These are phyloP conservation scores for Hyaloperonospora arabidopsidis DNA, from an alignment of 352 stramenopile genomes.

Conservation along the genomic window DNA sequence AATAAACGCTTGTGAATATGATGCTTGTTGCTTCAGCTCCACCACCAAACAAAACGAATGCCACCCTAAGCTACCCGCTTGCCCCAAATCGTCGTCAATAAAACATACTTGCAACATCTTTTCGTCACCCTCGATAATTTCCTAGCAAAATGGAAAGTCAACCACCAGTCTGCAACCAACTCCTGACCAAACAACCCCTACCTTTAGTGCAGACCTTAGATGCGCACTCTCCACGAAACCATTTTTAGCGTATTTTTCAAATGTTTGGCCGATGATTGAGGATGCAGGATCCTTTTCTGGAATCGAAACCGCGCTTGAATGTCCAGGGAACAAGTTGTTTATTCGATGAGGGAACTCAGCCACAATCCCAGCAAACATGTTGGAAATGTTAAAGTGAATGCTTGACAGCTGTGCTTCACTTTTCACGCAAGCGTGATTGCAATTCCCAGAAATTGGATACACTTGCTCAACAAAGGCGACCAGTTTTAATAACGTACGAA, in stretches of 20 bases:
- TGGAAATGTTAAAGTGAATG: constrained; percentile 48
- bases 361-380: constrained; percentile 61
- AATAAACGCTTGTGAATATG: constrained; percentile 47
- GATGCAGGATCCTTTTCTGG: constrained; percentile 15
- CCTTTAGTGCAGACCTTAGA: constrained; percentile 30
- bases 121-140: constrained; percentile 10
- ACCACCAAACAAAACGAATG: constrained; percentile 51
- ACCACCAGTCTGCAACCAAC: not conserved
- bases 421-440: not conserved
- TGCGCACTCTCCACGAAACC: constrained; percentile 20
- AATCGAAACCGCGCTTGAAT: constrained; percentile 12
- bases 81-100: constrained; percentile 53
- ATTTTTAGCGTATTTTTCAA: constrained; percentile 27
- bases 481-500: constrained; percentile 64
- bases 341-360: constrained; percentile 39
- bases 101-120: constrained; percentile 28
- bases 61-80: constrained; percentile 35
- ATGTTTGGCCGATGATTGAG: constrained; percentile 8
- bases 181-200: constrained; percentile 10
- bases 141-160: constrained; percentile 15
- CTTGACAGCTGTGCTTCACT: constrained; percentile 21
- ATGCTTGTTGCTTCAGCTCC: constrained; percentile 33
- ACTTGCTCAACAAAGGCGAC: constrained; percentile 68
- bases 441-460: constrained; percentile 27
- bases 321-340: constrained; percentile 45